Conservation (phyloP, 441 rosid genomes). For the Theobroma grandiflorum region DNA sequence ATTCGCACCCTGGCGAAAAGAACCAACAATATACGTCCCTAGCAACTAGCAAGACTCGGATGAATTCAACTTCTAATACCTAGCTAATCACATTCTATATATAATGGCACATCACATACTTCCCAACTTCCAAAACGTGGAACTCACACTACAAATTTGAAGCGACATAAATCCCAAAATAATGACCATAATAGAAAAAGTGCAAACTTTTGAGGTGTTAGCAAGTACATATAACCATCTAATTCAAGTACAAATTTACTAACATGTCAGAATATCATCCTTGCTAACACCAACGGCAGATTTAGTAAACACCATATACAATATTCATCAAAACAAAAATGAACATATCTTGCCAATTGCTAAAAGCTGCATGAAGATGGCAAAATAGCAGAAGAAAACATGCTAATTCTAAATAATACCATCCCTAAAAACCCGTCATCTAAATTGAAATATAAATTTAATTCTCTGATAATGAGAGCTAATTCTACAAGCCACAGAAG, state of each 20-base stretch:
- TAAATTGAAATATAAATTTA: constrained; percentile 8
- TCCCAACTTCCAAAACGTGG: background rate
- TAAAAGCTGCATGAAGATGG: constrained; percentile 1
- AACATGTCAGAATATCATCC: background rate
- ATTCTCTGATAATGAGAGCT: constrained; percentile 11
- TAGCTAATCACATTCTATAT: background rate
- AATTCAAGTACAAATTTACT: background rate
- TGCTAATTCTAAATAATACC: constrained; percentile 16
- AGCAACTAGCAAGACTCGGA: background rate
- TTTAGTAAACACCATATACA: background rate
- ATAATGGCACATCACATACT: too few species aligned
- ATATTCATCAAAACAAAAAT: constrained; percentile 14
- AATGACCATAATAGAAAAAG: background rate
- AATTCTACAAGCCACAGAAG: constrained; percentile 19
- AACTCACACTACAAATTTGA: background rate
- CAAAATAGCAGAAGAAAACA: background rate
- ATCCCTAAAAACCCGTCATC: constrained; percentile 13
- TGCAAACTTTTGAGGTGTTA: background rate
- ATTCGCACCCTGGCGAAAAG: background rate
- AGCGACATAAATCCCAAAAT: background rate
- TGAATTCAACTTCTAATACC: background rate
- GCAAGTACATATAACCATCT: background rate
- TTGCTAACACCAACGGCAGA: background rate
- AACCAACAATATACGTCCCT: background rate
- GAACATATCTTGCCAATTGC: constrained; percentile 17